Conservation (phyloP, 208 protist species). For the Crithidia bombi region DNA sequence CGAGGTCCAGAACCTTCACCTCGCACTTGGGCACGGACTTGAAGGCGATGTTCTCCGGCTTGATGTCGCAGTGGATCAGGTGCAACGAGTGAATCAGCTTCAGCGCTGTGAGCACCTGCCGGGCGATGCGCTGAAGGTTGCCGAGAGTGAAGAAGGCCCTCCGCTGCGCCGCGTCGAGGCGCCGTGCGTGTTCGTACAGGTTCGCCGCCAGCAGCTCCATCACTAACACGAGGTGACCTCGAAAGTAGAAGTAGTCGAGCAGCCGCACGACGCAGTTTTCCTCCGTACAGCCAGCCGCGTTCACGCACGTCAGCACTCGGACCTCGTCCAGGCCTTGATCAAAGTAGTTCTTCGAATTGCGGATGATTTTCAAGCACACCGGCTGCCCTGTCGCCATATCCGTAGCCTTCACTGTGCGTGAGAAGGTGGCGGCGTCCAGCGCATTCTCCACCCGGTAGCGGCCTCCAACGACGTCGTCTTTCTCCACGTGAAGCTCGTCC, state of each 20-base stretch:
- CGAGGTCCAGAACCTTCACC: constrained; percentile 92
- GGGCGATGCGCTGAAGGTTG: constrained; percentile 77
- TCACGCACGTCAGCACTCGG: constrained; percentile 90
- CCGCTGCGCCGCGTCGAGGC: constrained; percentile 62
- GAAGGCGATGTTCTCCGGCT: constrained; percentile 95
- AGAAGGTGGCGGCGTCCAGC: constrained; percentile 90
- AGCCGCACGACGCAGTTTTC: constrained; percentile 73
- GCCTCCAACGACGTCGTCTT: constrained; percentile 73
- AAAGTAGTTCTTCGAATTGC: constrained; percentile 94
- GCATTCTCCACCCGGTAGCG: constrained; percentile 88
- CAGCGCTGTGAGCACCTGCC: constrained; percentile 73
- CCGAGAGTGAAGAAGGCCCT: constrained; percentile 86
- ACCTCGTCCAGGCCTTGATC: constrained; percentile 96
- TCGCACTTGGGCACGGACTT: constrained; percentile 72
- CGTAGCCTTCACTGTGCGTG: constrained; percentile 76
- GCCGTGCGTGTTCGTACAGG: constrained; percentile 91
- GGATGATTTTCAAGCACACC: constrained; percentile 95
- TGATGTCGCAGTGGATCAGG: constrained; percentile 98
- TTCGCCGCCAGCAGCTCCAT: constrained; percentile 93
- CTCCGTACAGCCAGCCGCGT: constrained; percentile 72
- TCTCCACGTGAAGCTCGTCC: constrained; percentile 77
- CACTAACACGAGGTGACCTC: constrained; percentile 94
- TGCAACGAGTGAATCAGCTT: constrained; percentile 80
- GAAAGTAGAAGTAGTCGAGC: constrained; percentile 93
- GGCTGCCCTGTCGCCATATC: constrained; percentile 58